A percentile compares a stretch with the other conserved stretches of the same genome.
Conservation (phyloP, 164 flowering plant genomes). For the Berberis vulgaris region DNA sequence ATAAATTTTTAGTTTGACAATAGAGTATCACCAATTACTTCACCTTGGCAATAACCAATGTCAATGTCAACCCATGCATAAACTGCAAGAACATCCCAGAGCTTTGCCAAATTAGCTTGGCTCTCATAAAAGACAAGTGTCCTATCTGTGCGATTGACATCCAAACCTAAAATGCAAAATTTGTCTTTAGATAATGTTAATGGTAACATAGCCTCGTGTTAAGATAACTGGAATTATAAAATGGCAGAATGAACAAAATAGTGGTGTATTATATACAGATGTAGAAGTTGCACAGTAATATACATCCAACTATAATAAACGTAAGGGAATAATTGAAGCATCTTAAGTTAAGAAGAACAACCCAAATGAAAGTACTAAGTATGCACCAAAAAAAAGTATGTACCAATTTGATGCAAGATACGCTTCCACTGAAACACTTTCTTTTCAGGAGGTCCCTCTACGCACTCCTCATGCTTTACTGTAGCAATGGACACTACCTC, state of each 20-base stretch:
- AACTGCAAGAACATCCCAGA: conserved; percentile 76
- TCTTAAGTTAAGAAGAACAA: background rate
- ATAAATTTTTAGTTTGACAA: conserved; percentile 2
- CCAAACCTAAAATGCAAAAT: conserved; percentile 52
- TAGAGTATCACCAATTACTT: background rate
- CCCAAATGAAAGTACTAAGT: background rate
- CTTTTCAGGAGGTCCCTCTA: conserved; percentile 25
- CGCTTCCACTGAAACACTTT: conserved; percentile 69
- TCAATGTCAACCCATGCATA: conserved; percentile 84
- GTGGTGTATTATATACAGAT: too few species aligned
- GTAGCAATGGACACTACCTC: background rate
- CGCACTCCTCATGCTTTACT: conserved; percentile 4
- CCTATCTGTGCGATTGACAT: conserved; percentile 89
- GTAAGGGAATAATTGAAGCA: background rate
- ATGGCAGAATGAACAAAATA: too few species aligned
- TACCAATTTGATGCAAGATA: conserved; percentile 79
- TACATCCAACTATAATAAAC: too few species aligned
- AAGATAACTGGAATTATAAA: too few species aligned
- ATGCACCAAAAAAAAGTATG: background rate
- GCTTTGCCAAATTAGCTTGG: conserved; percentile 66
- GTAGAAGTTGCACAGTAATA: too few species aligned
- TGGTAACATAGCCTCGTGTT: too few species aligned
- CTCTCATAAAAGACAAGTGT: conserved; percentile 70
- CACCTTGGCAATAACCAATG: conserved; percentile 90
- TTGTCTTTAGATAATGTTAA: background rate